A percentile compares a stretch with the other conserved stretches of the same genome.
phyloP scores from a whole-genome alignment of 2,329 filamentous ascomycete genomes.

The Aureobasidium sp. region DNA sequence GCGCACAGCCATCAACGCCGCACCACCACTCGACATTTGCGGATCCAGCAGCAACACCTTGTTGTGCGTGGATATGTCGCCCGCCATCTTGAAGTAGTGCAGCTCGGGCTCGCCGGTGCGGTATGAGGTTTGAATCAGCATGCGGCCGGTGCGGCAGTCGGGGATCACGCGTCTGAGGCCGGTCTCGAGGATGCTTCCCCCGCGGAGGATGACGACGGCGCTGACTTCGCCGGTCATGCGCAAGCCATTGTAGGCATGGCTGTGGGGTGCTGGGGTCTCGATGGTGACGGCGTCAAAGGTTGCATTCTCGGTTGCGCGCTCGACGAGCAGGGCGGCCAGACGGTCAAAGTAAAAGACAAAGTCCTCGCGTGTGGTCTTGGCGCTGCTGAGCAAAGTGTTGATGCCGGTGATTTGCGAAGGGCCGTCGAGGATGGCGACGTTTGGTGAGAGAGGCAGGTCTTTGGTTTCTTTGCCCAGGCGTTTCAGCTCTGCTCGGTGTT shows the following conservation, averaged over 20 bases:
- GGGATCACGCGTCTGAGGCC: constrained; percentile 86
- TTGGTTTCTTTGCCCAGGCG: constrained; percentile 67
- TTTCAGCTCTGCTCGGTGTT: constrained; percentile 72
- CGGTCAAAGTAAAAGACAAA: constrained; percentile 98
- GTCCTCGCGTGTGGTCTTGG: constrained; percentile 72
- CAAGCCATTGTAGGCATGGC: constrained; percentile 64
- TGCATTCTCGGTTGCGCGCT: constrained; percentile 67
- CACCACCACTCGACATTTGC: constrained; percentile 88
- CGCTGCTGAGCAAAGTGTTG: constrained; percentile 82
- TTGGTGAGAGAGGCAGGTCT: constrained; percentile 64
- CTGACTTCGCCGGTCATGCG: constrained; percentile 64
- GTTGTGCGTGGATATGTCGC: constrained; percentile 65
- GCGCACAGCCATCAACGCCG: constrained; percentile 85
- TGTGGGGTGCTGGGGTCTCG: constrained; percentile 63
- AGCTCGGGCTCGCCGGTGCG: constrained; percentile 85
- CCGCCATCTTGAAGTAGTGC: constrained; percentile 77
- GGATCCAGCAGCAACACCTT: constrained; percentile 83
- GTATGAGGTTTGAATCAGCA: constrained; percentile 79
- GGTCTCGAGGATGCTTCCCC: constrained; percentile 80
- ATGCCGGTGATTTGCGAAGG: constrained; percentile 80
- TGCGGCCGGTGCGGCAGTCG: constrained; percentile 79
- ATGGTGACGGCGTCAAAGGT: constrained; percentile 57
- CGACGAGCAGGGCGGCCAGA: constrained; percentile 74
- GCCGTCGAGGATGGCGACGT: constrained; percentile 66
- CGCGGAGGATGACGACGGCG: constrained; percentile 81